These are phyloP conservation scores for Volvariella volvacea DNA, from an alignment of 1,284 basidiomycete genomes.

Conservation along the genomic window DNA sequence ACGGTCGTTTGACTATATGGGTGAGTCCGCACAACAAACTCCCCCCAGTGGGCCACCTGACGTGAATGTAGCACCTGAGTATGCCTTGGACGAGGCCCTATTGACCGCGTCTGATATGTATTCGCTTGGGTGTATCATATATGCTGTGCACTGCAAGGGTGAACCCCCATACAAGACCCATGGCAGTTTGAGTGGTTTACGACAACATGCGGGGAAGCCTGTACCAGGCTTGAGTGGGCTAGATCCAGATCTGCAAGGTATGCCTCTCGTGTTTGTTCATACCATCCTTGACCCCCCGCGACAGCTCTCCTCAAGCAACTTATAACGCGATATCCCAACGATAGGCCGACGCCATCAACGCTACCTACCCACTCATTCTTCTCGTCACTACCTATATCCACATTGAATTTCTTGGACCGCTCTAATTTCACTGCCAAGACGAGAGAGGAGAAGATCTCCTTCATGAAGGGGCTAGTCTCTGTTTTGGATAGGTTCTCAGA, in stretches of 20 bases:
- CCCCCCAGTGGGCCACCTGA: background rate
- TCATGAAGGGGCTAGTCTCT: conserved; percentile 83
- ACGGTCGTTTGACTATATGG: conserved; percentile 92
- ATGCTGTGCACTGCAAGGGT: conserved; percentile 86
- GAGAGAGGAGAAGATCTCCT: conserved; percentile 92
- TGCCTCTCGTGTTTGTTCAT: conserved; percentile 4
- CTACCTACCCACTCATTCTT: conserved; percentile 88
- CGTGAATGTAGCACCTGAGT: conserved; percentile 75
- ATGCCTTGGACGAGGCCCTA: conserved; percentile 85
- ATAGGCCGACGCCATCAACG: conserved; percentile 70
- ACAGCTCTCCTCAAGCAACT: conserved; percentile 73
- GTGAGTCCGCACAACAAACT: conserved; percentile 32
- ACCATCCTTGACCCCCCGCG: conserved; percentile 5
- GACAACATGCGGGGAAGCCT: conserved; percentile 73
- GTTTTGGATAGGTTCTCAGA: conserved; percentile 88
- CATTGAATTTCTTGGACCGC: conserved; percentile 93
- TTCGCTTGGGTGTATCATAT: conserved; percentile 86
- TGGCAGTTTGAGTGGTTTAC: conserved; percentile 73
- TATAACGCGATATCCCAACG: conserved; percentile 71
- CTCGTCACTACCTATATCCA: conserved; percentile 94
- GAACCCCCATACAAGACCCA: conserved; percentile 86
- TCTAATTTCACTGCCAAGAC: conserved; percentile 94
- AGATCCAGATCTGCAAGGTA: conserved; percentile 68
- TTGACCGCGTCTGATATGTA: conserved; percentile 92
- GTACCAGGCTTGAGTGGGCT: conserved; percentile 53